Percentiles rank a stretch among this genome's conserved stretches.
These are phyloP conservation scores for Trichoderma gamsii DNA, from an alignment of 495 filamentous ascomycete genomes.

Conservation along the genomic window DNA sequence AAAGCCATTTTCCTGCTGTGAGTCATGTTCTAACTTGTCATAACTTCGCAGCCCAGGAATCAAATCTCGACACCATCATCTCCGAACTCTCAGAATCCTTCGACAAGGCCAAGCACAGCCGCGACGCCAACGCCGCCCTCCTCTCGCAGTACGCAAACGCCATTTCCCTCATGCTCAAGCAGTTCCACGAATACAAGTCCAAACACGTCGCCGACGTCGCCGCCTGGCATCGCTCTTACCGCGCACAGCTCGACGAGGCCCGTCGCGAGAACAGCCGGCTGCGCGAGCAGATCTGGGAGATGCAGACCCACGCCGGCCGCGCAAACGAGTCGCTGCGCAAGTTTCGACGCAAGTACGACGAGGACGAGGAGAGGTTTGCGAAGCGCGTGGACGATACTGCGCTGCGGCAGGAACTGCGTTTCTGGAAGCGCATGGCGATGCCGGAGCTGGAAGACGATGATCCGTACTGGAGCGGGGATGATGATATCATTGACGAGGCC, in stretches of 20 bases:
- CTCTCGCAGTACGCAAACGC: conserved; percentile 42
- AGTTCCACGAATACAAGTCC: conserved; percentile 49
- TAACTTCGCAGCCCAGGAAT: conserved; percentile 36
- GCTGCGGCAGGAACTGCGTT: conserved; percentile 42
- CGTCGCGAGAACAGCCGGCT: conserved; percentile 49
- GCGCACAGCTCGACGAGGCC: conserved; percentile 50
- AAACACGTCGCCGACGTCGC: conserved; percentile 46
- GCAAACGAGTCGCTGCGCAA: conserved; percentile 45
- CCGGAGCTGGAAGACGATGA: conserved; percentile 44
- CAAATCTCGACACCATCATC: conserved; percentile 46
- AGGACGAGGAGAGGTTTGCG: conserved; percentile 41
- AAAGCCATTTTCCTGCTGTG: background rate
- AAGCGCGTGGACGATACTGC: conserved; percentile 38
- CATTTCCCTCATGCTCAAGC: conserved; percentile 42
- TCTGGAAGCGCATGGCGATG: conserved; percentile 53
- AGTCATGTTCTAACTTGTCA: background rate
- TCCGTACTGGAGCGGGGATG: conserved; percentile 49
- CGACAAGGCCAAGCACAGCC: conserved; percentile 44
- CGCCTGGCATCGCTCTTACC: conserved; percentile 51
- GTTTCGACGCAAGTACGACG: conserved; percentile 43
- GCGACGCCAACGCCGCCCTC: conserved; percentile 48
- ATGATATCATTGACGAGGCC: conserved; percentile 47
- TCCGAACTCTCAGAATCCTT: conserved; percentile 47
- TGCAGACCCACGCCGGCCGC: conserved; percentile 44
- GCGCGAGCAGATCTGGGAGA: conserved; percentile 52